Percentiles rank a stretch among this genome's conserved stretches.
Evolutionary conservation across 106 monocot species (phyloP).

Genomic region (Dendrobium huoshanense): DNA sequence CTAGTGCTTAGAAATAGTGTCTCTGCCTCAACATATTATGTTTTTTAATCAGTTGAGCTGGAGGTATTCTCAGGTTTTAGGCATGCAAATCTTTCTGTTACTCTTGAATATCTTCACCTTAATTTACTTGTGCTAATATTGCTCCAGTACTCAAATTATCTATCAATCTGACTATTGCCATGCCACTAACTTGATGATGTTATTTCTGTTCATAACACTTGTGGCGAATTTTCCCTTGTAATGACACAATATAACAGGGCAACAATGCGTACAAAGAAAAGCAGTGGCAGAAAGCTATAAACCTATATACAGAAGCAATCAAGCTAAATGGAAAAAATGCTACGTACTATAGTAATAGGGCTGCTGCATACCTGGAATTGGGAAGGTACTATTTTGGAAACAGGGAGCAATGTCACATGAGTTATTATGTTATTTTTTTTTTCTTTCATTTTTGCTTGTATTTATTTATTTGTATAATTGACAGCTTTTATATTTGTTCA

Average conservation of each 20-base stretch:
- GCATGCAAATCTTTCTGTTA: not conserved
- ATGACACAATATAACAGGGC: slow-evolving; percentile 36
- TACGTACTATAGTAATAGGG: slow-evolving; percentile 88
- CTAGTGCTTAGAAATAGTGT: not conserved
- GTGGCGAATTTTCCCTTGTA: not conserved
- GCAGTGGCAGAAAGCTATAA: slow-evolving; percentile 85
- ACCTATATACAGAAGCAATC: slow-evolving; percentile 90
- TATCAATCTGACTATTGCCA: not conserved
- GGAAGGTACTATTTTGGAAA: slow-evolving; percentile 50
- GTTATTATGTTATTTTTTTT: not conserved
- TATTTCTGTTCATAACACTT: not conserved
- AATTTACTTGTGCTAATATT: not conserved
- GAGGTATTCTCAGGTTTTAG: too few species aligned
- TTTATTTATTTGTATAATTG: not conserved
- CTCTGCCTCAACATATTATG: not conserved
- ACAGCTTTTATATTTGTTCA: slow-evolving; percentile 10
- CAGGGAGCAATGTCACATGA: not conserved
- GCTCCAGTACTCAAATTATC: not conserved
- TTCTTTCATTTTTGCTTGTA: not conserved
- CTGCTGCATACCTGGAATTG: slow-evolving; percentile 93
- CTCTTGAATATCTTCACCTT: not conserved
- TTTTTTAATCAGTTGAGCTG: not conserved
- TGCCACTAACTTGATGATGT: not conserved
- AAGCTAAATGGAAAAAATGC: slow-evolving; percentile 75
- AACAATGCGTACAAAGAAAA: slow-evolving; percentile 88